These are phyloP conservation scores for Oryza brachyantha DNA, from an alignment of 176 grass and related monocot genomes.

Conservation along the genomic window DNA sequence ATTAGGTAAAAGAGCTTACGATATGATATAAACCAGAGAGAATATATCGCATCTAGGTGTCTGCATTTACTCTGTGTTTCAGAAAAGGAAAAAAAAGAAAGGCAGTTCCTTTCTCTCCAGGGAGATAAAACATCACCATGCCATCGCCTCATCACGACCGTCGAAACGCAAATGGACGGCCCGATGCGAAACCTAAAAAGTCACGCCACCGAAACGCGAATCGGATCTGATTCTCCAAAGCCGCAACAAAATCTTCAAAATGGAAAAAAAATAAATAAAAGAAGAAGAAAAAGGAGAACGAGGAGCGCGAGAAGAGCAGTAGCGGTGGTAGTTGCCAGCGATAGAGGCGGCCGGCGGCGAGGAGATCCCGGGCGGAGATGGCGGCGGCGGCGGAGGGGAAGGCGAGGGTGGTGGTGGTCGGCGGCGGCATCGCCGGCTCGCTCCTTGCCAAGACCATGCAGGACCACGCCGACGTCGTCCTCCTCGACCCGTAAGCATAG, in stretches of 20 bases:
- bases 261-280: too few species aligned
- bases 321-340: background rate
- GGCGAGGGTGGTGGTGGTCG: slow-evolving; percentile 60
- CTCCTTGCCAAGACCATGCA: slow-evolving; percentile 68
- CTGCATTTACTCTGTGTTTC: too few species aligned
- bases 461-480: slow-evolving; percentile 55
- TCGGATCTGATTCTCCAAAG: too few species aligned
- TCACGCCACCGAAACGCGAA: background rate
- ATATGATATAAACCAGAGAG: too few species aligned
- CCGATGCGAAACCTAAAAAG: background rate
- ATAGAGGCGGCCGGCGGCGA: background rate
- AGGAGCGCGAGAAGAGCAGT: background rate
- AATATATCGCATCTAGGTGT: too few species aligned
- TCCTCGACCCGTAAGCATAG: slow-evolving; percentile 62
- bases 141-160: background rate
- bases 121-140: background rate
- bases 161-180: background rate
- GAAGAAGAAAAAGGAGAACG: background rate
- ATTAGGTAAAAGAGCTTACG: too few species aligned
- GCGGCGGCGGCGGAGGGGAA: slow-evolving; percentile 15
- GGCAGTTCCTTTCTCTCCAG: background rate
- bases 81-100: too few species aligned
- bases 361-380: background rate
- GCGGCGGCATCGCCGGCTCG: slow-evolving; percentile 62
- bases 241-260: too few species aligned